Evolutionary conservation across 192 early-diverging fungal genomes (phyloP), one percentile per base, ranked within the genome.

Genomic region (Dissophora ornata): DNA sequence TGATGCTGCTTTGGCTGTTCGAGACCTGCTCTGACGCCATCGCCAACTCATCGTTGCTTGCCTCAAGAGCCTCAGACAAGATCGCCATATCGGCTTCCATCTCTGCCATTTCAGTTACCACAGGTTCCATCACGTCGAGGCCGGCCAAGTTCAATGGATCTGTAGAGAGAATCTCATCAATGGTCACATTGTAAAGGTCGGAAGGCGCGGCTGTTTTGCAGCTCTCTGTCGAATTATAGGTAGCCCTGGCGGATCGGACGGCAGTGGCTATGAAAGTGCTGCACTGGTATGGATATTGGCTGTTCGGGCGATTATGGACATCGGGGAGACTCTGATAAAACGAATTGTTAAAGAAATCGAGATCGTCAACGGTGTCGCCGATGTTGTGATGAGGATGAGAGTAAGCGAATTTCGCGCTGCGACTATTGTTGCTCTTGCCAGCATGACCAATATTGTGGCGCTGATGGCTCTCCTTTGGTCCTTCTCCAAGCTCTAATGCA

Each of bases 151-250:
- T 47, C 9, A 62, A 52, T 11, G 69, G 52, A 28, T 57, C 61
- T 2, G 53, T n/a, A 4, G 69, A 62, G 33, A 73, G 41, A n/a
- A 64, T 38, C 19, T 63, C 54, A 21, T 64, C 53, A 18, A 73
- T 57, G 8, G 69, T 40, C 16, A 64, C 22, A 47, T 58, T 64
- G 29, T 40, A 73, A 4, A 73, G 46, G 21, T 73, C 69, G 19
- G 61, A 73, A 10, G 69, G 69, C 29, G 69, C 60, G 13, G 69
- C 69, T 19, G 69, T 73, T n/a, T 29, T 10, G 25, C 21, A 22
- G 29, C 18, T 50, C 34, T 59, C 52, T 1, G 16, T 19, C 6
- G 36, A 6, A 15, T 5, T 28, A 22, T 25, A 19, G 24, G 19
- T 48, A 16, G 9, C n/a, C 18, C 13, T 45, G 13, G 52, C 18